Percentiles rank a stretch among this genome's conserved stretches.
These are phyloP conservation scores for Coemansia pectinata DNA, from an alignment of 192 early-diverging fungal genomes.

Conservation along the genomic window DNA sequence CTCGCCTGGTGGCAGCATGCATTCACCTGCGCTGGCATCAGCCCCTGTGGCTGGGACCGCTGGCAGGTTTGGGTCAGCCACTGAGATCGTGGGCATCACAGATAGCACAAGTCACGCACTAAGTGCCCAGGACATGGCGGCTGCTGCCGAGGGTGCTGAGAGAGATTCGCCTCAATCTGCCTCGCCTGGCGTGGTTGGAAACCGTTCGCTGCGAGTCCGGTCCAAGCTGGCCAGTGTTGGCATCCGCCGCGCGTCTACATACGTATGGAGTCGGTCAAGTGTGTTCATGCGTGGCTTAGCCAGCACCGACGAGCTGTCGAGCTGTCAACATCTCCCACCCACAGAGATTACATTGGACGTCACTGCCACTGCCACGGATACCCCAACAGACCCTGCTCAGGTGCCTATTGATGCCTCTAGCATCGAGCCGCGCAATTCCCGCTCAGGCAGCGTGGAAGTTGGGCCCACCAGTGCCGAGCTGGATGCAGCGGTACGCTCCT, in stretches of 20 bases:
- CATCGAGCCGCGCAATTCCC: not conserved
- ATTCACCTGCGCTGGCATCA: slow-evolving; percentile 10
- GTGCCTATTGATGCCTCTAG: not conserved
- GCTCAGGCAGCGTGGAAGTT: slow-evolving; percentile 6
- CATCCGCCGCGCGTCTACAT: slow-evolving; percentile 50
- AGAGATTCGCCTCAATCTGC: not conserved
- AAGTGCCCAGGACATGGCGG: not conserved
- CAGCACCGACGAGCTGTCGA: slow-evolving; percentile 38
- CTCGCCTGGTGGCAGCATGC: not conserved
- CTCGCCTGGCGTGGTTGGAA: slow-evolving; percentile 16
- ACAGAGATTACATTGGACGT: not conserved
- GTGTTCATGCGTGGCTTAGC: slow-evolving; percentile 49
- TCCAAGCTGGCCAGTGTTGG: slow-evolving; percentile 45
- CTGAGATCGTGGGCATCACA: not conserved
- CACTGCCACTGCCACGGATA: not conserved
- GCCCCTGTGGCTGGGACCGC: slow-evolving; percentile 6
- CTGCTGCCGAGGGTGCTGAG: not conserved
- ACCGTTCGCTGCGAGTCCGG: slow-evolving; percentile 37
- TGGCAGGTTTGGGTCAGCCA: not conserved
- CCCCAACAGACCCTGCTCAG: slow-evolving; percentile 1
- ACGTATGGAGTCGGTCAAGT: slow-evolving; percentile 50
- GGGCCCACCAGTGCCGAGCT: slow-evolving; percentile 25
- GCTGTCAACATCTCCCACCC: not conserved
- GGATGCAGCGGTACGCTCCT: not conserved
- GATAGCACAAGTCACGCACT: not conserved